phyloP scores from a whole-genome alignment of 2,329 filamentous ascomycete genomes.

The Parasarocladium wereldwijsianum region DNA sequence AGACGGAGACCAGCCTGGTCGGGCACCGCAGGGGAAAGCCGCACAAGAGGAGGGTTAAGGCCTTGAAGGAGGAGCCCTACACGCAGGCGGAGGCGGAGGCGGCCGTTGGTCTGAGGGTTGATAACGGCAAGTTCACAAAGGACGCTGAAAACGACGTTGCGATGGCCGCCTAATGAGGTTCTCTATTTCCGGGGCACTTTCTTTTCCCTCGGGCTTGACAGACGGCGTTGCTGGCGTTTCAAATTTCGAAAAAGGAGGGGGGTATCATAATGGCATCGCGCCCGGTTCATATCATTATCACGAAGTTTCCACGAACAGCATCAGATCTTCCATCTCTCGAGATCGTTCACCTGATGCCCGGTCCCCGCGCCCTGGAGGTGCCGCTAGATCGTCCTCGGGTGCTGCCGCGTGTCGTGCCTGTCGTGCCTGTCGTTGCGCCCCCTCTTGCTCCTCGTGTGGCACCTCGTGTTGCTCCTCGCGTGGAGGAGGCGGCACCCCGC shows the following conservation, averaged over 20 bases:
- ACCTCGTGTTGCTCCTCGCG: conserved; percentile 14
- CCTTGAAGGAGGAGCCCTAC: conserved; percentile 73
- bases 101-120: conserved; percentile 54
- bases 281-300: too few relatives aligned
- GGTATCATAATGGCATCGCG: too few relatives aligned
- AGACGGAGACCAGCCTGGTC: conserved; percentile 62
- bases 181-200: not conserved
- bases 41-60: conserved; percentile 82
- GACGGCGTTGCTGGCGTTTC: too few relatives aligned
- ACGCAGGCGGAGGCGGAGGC: conserved; percentile 77
- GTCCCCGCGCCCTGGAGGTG: conserved; percentile 28
- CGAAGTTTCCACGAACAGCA: too few relatives aligned
- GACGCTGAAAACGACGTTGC: conserved; percentile 14
- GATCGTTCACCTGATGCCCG: conserved; percentile 26
- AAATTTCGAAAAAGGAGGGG: too few relatives aligned
- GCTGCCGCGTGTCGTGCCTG: too few relatives aligned
- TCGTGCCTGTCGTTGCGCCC: too few relatives aligned
- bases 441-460: too few relatives aligned
- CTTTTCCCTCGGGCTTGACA: not conserved
- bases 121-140: conserved; percentile 33
- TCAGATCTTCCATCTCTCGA: conserved; percentile 3
- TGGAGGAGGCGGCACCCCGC: conserved; percentile 23
- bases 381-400: conserved; percentile 28
- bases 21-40: conserved; percentile 76
- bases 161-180: conserved; percentile 16